Percentiles rank a stretch among this genome's conserved stretches.
Conservation (phyloP, 1,284 basidiomycete genomes). For the Lignosus rhinocerotis region DNA sequence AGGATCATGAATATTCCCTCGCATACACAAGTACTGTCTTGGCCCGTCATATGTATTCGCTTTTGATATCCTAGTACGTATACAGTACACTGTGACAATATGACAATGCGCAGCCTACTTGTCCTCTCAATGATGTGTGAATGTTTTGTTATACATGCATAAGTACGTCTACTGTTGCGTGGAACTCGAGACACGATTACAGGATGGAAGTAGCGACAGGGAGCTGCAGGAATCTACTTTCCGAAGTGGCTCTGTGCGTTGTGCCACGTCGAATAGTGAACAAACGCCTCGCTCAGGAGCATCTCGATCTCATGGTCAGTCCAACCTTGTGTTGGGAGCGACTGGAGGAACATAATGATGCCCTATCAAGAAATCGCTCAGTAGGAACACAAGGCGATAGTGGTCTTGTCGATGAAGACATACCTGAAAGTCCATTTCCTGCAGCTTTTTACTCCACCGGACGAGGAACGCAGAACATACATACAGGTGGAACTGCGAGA, state of each 20-base stretch:
- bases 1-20: not conserved
- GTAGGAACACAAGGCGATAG: not conserved
- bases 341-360: slow-evolving; percentile 99
- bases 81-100: too few species aligned
- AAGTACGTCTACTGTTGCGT: slow-evolving; percentile 16
- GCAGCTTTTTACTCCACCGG: slow-evolving; percentile 87
- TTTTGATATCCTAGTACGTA: not conserved
- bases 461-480: slow-evolving; percentile 95
- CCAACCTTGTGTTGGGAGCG: slow-evolving; percentile 94
- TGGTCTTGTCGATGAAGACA: slow-evolving; percentile 16
- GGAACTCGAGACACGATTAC: not conserved
- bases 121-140: not conserved
- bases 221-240: slow-evolving; percentile 26
- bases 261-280: slow-evolving; percentile 92
- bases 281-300: slow-evolving; percentile 94
- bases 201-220: not conserved
- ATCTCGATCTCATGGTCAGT: slow-evolving; percentile 94
- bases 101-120: not conserved
- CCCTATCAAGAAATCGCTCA: slow-evolving; percentile 51
- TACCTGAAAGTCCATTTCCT: slow-evolving; percentile 96
- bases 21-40: not conserved
- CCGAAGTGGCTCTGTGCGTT: slow-evolving; percentile 91
- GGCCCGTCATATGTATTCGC: not conserved
- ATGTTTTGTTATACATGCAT: slow-evolving; percentile 17
- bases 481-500: slow-evolving; percentile 95